Evolutionary conservation across 768 basidiomycete genomes (phyloP).

Genomic region (Xanthoconium purpureum): DNA sequence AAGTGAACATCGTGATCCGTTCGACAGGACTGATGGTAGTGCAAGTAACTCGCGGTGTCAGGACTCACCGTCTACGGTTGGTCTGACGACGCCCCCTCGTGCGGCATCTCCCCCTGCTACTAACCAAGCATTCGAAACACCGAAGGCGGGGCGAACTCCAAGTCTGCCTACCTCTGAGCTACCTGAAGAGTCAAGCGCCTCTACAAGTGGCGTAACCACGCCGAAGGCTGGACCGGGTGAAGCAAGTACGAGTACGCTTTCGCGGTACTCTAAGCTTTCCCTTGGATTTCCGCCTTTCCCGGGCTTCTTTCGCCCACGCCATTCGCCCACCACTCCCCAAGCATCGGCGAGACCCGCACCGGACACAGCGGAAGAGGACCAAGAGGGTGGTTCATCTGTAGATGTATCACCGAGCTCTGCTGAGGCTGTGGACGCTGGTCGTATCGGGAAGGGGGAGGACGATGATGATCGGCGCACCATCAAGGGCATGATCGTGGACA

Average conservation of each 20-base stretch:
- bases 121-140: constrained; percentile 23
- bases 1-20: constrained; percentile 24
- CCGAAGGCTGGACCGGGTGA: constrained; percentile 43
- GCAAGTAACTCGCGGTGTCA: constrained; percentile 17
- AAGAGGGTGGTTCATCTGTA: constrained; percentile 17
- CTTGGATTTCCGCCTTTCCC: constrained; percentile 62
- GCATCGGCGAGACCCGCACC: constrained; percentile 21
- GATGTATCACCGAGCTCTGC: constrained; percentile 6
- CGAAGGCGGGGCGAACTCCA: constrained; percentile 24
- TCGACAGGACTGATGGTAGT: constrained; percentile 10
- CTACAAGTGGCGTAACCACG: constrained; percentile 53
- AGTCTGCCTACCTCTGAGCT: constrained; percentile 13
- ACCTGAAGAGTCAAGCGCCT: constrained; percentile 37
- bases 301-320: constrained; percentile 59
- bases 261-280: constrained; percentile 41
- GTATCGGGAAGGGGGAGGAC: constrained; percentile 24
- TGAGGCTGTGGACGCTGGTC: constrained; percentile 6
- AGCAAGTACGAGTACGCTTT: constrained; percentile 27
- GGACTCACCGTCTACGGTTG: constrained; percentile 23
- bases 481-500: constrained; percentile 27
- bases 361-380: constrained; percentile 19
- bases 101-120: constrained; percentile 13
- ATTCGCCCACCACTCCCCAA: constrained; percentile 44
- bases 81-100: constrained; percentile 25
- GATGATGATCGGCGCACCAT: constrained; percentile 45